Conservation (phyloP, 495 filamentous ascomycete species). For the Penicillium dipodomyicola region DNA sequence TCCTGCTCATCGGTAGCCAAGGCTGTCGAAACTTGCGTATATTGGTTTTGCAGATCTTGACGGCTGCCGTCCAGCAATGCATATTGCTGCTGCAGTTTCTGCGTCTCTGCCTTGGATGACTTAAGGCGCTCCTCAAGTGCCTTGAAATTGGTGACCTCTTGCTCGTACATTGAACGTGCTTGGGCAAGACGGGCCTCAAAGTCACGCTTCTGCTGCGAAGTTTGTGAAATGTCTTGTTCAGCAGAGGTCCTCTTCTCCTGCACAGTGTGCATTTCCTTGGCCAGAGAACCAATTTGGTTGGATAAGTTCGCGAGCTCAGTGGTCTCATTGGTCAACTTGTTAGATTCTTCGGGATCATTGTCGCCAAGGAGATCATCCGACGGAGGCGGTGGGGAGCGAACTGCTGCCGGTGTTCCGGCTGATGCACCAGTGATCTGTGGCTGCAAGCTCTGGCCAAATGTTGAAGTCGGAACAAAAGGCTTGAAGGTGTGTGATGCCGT, state of each 20-base stretch:
- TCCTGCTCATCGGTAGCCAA: constrained; percentile 86
- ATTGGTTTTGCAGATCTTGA: constrained; percentile 82
- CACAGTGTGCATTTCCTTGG: constrained; percentile 90
- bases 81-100: constrained; percentile 76
- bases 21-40: constrained; percentile 67
- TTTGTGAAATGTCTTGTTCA: constrained; percentile 75
- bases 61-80: constrained; percentile 76
- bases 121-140: constrained; percentile 79
- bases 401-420: constrained; percentile 35
- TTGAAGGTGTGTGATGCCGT: constrained; percentile 62
- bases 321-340: constrained; percentile 81
- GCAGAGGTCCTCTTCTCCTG: constrained; percentile 73
- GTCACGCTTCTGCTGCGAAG: constrained; percentile 80
- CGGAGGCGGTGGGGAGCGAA: constrained; percentile 50
- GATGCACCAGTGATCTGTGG: constrained; percentile 77
- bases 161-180: constrained; percentile 82
- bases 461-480: constrained; percentile 86
- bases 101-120: constrained; percentile 71
- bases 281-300: constrained; percentile 85
- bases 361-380: constrained; percentile 94
- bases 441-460: constrained; percentile 81
- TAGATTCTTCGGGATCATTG: constrained; percentile 84
- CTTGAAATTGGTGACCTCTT: constrained; percentile 83
- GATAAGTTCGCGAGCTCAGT: constrained; percentile 94
- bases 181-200: constrained; percentile 85